Evolutionary conservation across 1,139 yeast species (phyloP).

Genomic region (Suzukiozyma palmioleophila): DNA sequence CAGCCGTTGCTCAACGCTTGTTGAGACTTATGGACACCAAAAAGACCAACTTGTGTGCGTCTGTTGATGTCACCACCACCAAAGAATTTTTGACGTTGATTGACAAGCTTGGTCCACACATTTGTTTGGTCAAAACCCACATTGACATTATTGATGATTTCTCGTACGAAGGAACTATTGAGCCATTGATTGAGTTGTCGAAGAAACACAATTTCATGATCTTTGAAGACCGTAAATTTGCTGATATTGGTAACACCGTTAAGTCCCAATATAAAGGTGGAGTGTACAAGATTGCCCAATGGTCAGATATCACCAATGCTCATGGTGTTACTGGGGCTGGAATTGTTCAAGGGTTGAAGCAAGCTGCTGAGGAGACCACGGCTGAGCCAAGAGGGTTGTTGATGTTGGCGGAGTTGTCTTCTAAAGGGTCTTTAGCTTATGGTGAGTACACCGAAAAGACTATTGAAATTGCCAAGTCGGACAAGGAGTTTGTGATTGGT

Average conservation of each 20-base stretch:
- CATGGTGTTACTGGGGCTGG: conserved; percentile 98
- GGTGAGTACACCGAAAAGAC: conserved; percentile 88
- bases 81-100: conserved; percentile 64
- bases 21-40: conserved; percentile 73
- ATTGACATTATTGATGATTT: conserved; percentile 91
- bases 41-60: conserved; percentile 88
- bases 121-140: conserved; percentile 91
- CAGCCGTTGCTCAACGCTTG: conserved; percentile 77
- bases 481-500: conserved; percentile 88
- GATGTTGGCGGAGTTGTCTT: conserved; percentile 93
- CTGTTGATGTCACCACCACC: conserved; percentile 86
- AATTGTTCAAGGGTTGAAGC: conserved; percentile 80
- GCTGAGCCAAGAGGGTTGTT: conserved; percentile 78
- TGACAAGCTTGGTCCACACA: conserved; percentile 83
- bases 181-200: conserved; percentile 67
- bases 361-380: conserved; percentile 73
- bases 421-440: conserved; percentile 87
- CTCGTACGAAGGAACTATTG: conserved; percentile 70
- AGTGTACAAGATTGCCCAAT: conserved; percentile 77
- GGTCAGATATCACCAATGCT: conserved; percentile 98
- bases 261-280: conserved; percentile 92
- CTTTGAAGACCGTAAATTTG: conserved; percentile 95
- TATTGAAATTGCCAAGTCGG: conserved; percentile 83
- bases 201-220: conserved; percentile 78
- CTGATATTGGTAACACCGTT: conserved; percentile 98